phyloP scores from a whole-genome alignment of 805 yeast genomes.

The Saturnispora silvae region DNA sequence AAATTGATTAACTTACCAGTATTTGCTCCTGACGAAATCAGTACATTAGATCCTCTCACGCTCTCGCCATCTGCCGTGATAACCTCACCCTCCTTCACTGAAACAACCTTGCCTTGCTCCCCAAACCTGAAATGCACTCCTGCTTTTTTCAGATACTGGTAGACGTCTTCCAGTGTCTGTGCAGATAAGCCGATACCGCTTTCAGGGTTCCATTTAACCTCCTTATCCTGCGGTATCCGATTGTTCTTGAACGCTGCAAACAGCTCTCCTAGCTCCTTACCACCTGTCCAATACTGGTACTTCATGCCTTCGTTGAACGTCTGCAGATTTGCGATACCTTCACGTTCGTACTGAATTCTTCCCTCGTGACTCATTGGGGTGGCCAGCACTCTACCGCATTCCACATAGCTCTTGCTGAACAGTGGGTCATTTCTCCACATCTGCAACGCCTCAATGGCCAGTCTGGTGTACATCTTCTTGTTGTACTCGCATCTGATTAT shows the following conservation, averaged over 20 bases:
- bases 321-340: conserved; percentile 26
- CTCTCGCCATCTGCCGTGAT: conserved; percentile 14
- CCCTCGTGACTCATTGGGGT: conserved; percentile 25
- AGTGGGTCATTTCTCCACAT: conserved; percentile 28
- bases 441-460: conserved; percentile 34
- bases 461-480: conserved; percentile 29
- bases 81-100: conserved; percentile 7
- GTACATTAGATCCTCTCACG: conserved; percentile 20
- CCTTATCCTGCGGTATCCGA: conserved; percentile 10
- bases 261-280: conserved; percentile 18
- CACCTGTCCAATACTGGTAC: conserved; percentile 21
- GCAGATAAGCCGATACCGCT: conserved; percentile 33
- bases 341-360: conserved; percentile 28
- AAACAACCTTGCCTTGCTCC: conserved; percentile 12
- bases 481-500: conserved; percentile 38
- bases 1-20: conserved; percentile 29
- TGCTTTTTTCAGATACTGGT: conserved; percentile 15
- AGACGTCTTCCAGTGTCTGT: conserved; percentile 26
- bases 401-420: conserved; percentile 24
- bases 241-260: conserved; percentile 13
- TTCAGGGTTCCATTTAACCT: conserved; percentile 27
- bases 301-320: conserved; percentile 18
- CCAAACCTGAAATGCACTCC: conserved; percentile 30
- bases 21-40: conserved; percentile 31
- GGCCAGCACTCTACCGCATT: conserved; percentile 32